phyloP scores from a whole-genome alignment of 2,329 filamentous ascomycete species.

The Neonectria hederae region DNA sequence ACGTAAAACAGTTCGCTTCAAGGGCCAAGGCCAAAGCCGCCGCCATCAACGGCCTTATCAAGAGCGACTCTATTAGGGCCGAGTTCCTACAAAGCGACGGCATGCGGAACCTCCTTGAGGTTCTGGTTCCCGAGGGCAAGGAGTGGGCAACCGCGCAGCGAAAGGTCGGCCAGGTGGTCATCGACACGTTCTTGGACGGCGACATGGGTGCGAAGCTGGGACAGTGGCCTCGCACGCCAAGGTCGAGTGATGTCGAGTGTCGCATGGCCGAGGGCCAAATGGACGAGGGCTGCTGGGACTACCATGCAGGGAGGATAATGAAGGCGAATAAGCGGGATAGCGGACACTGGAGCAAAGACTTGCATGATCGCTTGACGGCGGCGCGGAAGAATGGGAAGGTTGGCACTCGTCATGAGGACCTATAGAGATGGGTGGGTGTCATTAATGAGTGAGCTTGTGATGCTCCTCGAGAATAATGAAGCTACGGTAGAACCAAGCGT shows the following conservation, averaged over 20 bases:
- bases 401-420: slow-evolving; percentile 42
- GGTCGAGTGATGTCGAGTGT: slow-evolving; percentile 50
- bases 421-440: slow-evolving; percentile 42
- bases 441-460: not conserved
- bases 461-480: not conserved
- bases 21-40: slow-evolving; percentile 54
- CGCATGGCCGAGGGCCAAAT: slow-evolving; percentile 42
- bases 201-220: slow-evolving; percentile 68
- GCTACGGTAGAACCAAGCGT: not conserved
- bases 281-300: slow-evolving; percentile 68
- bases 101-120: slow-evolving; percentile 63
- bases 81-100: slow-evolving; percentile 66
- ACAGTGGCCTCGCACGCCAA: slow-evolving; percentile 60
- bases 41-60: slow-evolving; percentile 66
- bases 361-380: slow-evolving; percentile 49
- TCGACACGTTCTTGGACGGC: slow-evolving; percentile 74
- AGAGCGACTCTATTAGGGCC: slow-evolving; percentile 59
- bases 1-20: slow-evolving; percentile 38
- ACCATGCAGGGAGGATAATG: slow-evolving; percentile 56
- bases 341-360: slow-evolving; percentile 58
- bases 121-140: slow-evolving; percentile 58
- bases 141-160: slow-evolving; percentile 62
- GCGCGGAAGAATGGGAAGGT: slow-evolving; percentile 43
- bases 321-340: slow-evolving; percentile 49
- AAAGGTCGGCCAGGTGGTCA: slow-evolving; percentile 66